Percentiles rank a stretch among this genome's conserved stretches.
These are phyloP conservation scores for Talaromyces sp. DNA, from an alignment of 2,329 filamentous ascomycete genomes.

Conservation along the genomic window DNA sequence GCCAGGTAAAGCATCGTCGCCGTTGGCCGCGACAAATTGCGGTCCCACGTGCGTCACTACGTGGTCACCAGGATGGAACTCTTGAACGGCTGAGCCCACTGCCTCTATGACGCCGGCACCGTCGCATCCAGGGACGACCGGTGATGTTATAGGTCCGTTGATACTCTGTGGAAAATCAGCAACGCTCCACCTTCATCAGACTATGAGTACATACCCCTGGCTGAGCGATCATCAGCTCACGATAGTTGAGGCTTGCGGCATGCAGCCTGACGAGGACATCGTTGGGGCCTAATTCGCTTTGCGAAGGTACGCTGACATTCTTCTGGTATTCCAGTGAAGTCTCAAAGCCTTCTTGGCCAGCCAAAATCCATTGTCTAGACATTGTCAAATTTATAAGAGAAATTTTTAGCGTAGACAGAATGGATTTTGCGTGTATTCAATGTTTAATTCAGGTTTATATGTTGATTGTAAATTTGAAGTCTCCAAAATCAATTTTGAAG, in stretches of 20 bases:
- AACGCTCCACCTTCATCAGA: background rate
- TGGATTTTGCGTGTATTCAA: too few relatives aligned
- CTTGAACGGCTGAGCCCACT: slow-evolving; percentile 47
- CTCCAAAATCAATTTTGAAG: too few relatives aligned
- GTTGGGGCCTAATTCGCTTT: slow-evolving; percentile 1
- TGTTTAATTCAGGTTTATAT: too few relatives aligned
- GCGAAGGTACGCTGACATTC: slow-evolving; percentile 9
- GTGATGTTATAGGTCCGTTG: slow-evolving; percentile 6
- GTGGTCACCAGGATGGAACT: slow-evolving; percentile 8
- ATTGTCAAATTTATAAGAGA: slow-evolving; percentile 3
- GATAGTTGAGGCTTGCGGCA: slow-evolving; percentile 9
- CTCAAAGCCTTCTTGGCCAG: slow-evolving; percentile 31
- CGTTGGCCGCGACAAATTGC: slow-evolving; percentile 41
- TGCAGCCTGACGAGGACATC: slow-evolving; percentile 6
- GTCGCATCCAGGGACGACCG: slow-evolving; percentile 55
- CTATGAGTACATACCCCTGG: background rate
- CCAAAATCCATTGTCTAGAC: slow-evolving; percentile 30
- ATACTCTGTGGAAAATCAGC: background rate
- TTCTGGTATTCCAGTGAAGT: slow-evolving; percentile 30
- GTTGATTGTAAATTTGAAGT: too few relatives aligned
- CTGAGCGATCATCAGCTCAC: slow-evolving; percentile 6
- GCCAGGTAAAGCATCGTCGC: slow-evolving; percentile 27
- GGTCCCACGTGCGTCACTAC: slow-evolving; percentile 2
- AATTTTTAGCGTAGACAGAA: background rate
- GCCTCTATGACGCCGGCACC: slow-evolving; percentile 58